Percentiles rank a stretch among this genome's conserved stretches.
Evolutionary conservation across 2,329 filamentous ascomycete species (phyloP).

Genomic region (Lasiodiplodia gonubiensis): DNA sequence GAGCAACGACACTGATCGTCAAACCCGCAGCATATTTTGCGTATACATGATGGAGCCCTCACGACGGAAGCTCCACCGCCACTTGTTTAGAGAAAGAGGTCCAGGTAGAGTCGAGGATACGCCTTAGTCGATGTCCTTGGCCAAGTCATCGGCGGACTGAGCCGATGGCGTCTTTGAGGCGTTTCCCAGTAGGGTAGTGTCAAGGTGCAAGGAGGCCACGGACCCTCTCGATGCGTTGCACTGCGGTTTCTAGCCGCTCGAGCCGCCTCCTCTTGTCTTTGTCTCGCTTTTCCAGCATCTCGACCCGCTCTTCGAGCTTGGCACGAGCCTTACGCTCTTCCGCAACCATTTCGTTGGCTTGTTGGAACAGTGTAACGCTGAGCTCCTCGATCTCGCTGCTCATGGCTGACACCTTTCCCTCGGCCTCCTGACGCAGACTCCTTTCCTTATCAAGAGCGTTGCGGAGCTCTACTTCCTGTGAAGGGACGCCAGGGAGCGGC

Average conservation of each 20-base stretch:
- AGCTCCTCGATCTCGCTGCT: constrained; percentile 79
- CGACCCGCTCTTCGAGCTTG: constrained; percentile 72
- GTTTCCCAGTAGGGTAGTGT: neutral
- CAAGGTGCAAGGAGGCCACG: constrained; percentile 60
- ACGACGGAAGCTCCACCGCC: neutral
- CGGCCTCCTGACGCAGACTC: constrained; percentile 69
- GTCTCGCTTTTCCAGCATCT: constrained; percentile 71
- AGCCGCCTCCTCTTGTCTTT: constrained; percentile 71
- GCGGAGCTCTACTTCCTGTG: constrained; percentile 59
- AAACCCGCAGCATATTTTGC: neutral
- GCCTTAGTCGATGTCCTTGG: neutral
- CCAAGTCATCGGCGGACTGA: neutral
- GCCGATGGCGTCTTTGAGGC: neutral
- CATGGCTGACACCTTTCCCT: constrained; percentile 69
- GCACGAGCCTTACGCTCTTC: constrained; percentile 73
- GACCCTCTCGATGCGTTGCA: constrained; percentile 73
- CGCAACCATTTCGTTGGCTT: constrained; percentile 88
- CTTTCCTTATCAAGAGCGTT: constrained; percentile 71
- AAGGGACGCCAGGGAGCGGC: constrained; percentile 33
- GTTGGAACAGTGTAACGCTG: constrained; percentile 75
- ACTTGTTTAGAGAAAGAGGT: neutral
- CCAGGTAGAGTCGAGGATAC: neutral
- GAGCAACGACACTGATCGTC: neutral
- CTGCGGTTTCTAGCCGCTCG: constrained; percentile 72
- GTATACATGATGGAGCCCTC: neutral